These are phyloP conservation scores for Coniochaeta pulveracea DNA, from an alignment of 2,329 filamentous ascomycete species.

Conservation along the genomic window DNA sequence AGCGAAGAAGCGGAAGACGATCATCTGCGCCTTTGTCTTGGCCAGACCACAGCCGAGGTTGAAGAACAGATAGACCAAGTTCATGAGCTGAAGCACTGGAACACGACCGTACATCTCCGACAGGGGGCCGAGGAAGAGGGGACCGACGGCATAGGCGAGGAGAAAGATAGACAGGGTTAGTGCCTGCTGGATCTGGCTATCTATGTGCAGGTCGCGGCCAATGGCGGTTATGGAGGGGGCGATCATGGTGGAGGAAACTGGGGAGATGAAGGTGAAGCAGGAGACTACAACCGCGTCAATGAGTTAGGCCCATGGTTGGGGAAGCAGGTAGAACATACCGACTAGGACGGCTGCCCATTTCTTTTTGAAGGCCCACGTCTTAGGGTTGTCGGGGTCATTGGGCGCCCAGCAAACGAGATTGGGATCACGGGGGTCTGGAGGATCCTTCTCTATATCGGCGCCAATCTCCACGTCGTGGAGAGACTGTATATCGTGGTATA, in stretches of 20 bases:
- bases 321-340: too few species aligned
- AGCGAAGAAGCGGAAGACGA: conserved; percentile 45
- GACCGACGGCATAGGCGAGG: conserved; percentile 40
- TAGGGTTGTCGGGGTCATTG: conserved; percentile 12
- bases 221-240: conserved; percentile 22
- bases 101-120: conserved; percentile 46
- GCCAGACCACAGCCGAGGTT: conserved; percentile 42
- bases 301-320: too few species aligned
- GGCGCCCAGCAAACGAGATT: conserved; percentile 11
- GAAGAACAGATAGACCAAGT: conserved; percentile 42
- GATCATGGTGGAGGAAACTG: conserved; percentile 35
- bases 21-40: conserved; percentile 37
- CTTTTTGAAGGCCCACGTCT: conserved; percentile 10
- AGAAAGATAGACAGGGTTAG: conserved; percentile 41
- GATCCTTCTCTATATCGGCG: neutral
- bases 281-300: conserved; percentile 27
- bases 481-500: conserved; percentile 2
- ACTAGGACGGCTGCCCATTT: conserved; percentile 11
- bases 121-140: conserved; percentile 37
- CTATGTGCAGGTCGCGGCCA: conserved; percentile 27
- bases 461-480: neutral
- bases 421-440: neutral
- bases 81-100: conserved; percentile 39
- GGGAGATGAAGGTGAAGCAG: conserved; percentile 38
- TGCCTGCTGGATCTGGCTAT: conserved; percentile 23